Conservation (phyloP, 768 basidiomycete species). For the Lactarius sanguifluus region DNA sequence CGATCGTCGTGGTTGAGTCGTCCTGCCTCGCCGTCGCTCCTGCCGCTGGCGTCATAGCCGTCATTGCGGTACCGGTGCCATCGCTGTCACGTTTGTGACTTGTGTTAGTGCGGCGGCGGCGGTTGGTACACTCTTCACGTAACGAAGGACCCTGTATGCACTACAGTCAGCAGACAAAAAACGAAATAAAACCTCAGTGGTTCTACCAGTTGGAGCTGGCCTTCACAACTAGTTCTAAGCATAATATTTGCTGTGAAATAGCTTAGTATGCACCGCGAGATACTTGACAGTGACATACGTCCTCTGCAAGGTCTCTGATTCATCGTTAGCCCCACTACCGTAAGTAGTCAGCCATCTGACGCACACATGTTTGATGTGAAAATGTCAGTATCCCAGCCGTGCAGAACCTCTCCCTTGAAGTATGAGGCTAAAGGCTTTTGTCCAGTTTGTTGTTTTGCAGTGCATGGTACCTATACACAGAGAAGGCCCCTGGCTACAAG, state of each 20-base stretch:
- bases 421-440: constrained; percentile 91
- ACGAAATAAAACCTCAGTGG: constrained; percentile 33
- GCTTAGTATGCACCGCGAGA: constrained; percentile 26
- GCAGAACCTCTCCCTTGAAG: constrained; percentile 91
- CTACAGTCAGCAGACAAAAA: constrained; percentile 30
- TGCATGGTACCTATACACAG: constrained; percentile 89
- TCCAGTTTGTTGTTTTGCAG: constrained; percentile 81
- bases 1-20: no score
- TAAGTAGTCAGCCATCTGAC: constrained; percentile 32
- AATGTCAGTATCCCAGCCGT: constrained; percentile 84
- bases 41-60: no score
- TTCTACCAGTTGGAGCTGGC: constrained; percentile 72
- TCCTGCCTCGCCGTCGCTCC: no score
- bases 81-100: no score
- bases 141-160: constrained; percentile 84
- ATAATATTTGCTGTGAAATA: constrained; percentile 68
- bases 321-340: not conserved
- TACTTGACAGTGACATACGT: constrained; percentile 48
- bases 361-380: constrained; percentile 96
- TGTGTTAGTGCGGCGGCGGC: no score
- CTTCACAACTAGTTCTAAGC: constrained; percentile 80
- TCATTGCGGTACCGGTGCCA: no score
- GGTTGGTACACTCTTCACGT: constrained; percentile 65
- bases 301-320: constrained; percentile 77
- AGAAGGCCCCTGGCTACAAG: constrained; percentile 84